Evolutionary conservation across 495 filamentous ascomycete genomes (phyloP).

Genomic region (Xylaria acuta): DNA sequence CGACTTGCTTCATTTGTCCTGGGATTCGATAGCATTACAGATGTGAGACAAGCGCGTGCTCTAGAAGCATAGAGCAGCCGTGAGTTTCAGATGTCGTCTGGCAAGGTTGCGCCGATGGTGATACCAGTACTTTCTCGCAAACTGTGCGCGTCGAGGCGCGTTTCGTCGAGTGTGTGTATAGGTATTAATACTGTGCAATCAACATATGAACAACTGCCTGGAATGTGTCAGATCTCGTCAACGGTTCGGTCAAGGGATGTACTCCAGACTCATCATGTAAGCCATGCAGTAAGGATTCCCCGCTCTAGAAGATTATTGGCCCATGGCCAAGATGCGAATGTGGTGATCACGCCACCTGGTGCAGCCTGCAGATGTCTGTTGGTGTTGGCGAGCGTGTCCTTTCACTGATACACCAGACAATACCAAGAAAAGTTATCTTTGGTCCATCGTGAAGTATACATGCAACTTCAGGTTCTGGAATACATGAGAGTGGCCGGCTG

Average conservation of each 20-base stretch:
- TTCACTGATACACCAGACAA: neutral
- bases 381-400: neutral
- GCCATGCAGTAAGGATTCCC: neutral
- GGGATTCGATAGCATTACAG: neutral
- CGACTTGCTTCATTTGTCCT: neutral
- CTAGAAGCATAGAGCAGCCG: neutral
- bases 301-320: neutral
- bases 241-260: neutral
- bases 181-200: neutral
- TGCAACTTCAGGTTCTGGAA: neutral
- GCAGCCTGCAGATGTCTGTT: neutral
- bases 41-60: neutral
- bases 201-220: too few relatives aligned
- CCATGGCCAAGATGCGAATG: neutral
- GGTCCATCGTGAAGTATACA: neutral
- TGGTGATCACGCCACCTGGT: neutral
- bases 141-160: too few relatives aligned
- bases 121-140: neutral
- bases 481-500: neutral
- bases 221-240: too few relatives aligned
- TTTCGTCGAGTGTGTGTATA: too few relatives aligned
- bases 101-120: neutral
- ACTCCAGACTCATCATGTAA: too few relatives aligned
- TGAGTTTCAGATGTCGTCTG: neutral
- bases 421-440: neutral